Percentiles rank a stretch among this genome's conserved stretches.
Evolutionary conservation across 495 filamentous ascomycete genomes (phyloP).

Genomic region (Daldinia childiae): DNA sequence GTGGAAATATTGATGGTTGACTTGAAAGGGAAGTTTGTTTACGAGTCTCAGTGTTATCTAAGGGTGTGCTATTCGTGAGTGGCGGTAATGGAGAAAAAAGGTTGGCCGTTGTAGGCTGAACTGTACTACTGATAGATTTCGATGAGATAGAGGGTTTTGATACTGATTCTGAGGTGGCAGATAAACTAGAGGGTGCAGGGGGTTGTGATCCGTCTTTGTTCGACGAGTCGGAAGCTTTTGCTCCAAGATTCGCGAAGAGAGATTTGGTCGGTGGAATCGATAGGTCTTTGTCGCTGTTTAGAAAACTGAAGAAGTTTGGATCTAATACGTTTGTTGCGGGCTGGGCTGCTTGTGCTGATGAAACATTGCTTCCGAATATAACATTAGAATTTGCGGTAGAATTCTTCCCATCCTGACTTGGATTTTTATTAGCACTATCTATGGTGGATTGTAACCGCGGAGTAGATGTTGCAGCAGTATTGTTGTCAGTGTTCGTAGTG

Average conservation of each 20-base stretch:
- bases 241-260: not conserved
- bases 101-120: not conserved
- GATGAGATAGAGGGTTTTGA: not conserved
- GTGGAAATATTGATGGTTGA: not conserved
- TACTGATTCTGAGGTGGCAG: not conserved
- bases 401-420: not conserved
- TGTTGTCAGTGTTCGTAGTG: not conserved
- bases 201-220: slow-evolving; percentile 18
- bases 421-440: not conserved
- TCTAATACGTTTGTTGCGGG: not conserved
- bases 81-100: not conserved
- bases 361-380: slow-evolving; percentile 4
- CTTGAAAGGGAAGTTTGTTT: not conserved
- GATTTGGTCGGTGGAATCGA: not conserved
- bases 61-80: not conserved
- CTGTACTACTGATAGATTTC: slow-evolving; percentile 1
- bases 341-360: not conserved
- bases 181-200: not conserved
- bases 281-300: slow-evolving; percentile 10
- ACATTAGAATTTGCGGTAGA: slow-evolving; percentile 3
- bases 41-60: not conserved
- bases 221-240: not conserved
- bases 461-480: not conserved
- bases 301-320: slow-evolving; percentile 5
- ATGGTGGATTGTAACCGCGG: not conserved